Evolutionary conservation across 768 basidiomycete genomes (phyloP), one percentile per base, ranked within the genome.

Genomic region (Mycena kentingensis): DNA sequence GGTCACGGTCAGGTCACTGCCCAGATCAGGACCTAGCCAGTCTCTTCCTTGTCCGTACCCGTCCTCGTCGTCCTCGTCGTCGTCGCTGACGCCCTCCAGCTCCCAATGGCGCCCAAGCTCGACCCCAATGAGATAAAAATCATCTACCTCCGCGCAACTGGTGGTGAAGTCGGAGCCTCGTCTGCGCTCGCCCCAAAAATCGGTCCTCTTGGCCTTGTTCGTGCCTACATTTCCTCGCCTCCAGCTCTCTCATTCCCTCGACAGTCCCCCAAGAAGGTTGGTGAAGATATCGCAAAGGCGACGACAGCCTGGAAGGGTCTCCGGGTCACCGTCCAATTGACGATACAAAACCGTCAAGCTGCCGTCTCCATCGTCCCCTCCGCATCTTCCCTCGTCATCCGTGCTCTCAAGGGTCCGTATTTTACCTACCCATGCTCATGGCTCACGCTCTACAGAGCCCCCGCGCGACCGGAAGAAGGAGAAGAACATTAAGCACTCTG

Each of bases 231-330:
- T 52, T 27, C 34, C 38, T 45, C 43, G 46, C 39, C 46, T 28
- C 36, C 43, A 29, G 24, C 21, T 22, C 46, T 29, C 68, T 28
- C 29, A 45, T 48, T 25, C 32, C 2, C 21, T 51, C 44, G n/a
- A n/a, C 63, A 98, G 97, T 98, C 97, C 53, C 97, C 97, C 64
- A 99, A 99, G 81, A 98, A 98, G 80, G 97, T 99, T 75, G 97
- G 97, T 77, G 97, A 99, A 92, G 97, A 99, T 77, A 99, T 99
- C 70, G 97, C 97, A 65, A 99, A 99, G 74, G 96, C 96, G 52
- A 99, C 97, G 55, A 83, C 86, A 42, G 87, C 87, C 70, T 99
- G 97, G 97, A 99, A 99, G 77, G 97, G 97, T 78, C 92, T 98
- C 70, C 93, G 95, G 57, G 96, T 99, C 54, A 98, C 97, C 61